Evolutionary conservation across 2,329 filamentous ascomycete genomes (phyloP).

Genomic region (Diplodia mutila): DNA sequence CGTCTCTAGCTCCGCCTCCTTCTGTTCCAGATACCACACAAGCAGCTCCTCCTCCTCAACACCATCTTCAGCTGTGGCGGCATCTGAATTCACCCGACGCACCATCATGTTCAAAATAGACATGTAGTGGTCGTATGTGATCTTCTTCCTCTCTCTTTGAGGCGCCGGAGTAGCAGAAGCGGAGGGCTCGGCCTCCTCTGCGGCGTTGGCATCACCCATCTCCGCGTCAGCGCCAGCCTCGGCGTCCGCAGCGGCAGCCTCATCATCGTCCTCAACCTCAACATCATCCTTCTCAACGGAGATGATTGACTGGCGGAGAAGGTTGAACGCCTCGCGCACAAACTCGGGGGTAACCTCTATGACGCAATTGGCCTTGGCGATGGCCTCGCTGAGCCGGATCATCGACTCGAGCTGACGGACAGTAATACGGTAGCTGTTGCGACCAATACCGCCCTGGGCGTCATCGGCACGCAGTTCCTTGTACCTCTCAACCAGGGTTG

Average conservation of each 20-base stretch:
- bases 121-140: conserved; percentile 95
- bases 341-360: conserved; percentile 84
- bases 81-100: conserved; percentile 80
- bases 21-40: conserved; percentile 90
- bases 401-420: conserved; percentile 94
- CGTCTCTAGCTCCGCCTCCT: conserved; percentile 77
- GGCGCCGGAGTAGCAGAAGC: conserved; percentile 42
- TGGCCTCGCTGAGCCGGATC: conserved; percentile 95
- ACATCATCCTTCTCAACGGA: conserved; percentile 97
- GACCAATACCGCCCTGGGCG: conserved; percentile 87
- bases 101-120: conserved; percentile 86
- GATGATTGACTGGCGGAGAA: conserved; percentile 93
- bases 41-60: conserved; percentile 81
- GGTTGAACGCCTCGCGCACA: conserved; percentile 88
- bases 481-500: conserved; percentile 86
- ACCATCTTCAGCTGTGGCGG: conserved; percentile 74
- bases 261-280: conserved; percentile 83
- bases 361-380: conserved; percentile 96
- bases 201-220: conserved; percentile 35
- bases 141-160: conserved; percentile 71
- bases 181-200: conserved; percentile 34
- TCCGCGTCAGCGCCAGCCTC: conserved; percentile 52
- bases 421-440: conserved; percentile 96
- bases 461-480: conserved; percentile 94
- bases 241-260: conserved; percentile 58